Percentiles rank a stretch among this genome's conserved stretches.
phyloP scores from a whole-genome alignment of 148 eudicot species.

The Diospyros lotus region DNA sequence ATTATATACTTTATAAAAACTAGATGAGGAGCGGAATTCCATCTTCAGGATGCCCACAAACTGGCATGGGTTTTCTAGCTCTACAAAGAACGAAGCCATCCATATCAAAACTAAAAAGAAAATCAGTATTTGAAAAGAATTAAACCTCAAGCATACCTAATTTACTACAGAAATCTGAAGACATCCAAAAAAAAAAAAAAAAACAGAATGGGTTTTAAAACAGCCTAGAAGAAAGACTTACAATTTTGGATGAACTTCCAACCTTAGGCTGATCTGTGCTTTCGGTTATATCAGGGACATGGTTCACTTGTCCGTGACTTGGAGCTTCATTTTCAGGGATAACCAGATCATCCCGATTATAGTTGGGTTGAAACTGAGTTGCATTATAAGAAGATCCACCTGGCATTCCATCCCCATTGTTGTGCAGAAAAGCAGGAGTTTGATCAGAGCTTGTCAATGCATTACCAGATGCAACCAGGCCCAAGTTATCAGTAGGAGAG shows the following conservation, averaged over 20 bases:
- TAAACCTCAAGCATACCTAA: background rate
- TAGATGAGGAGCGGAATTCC: no score
- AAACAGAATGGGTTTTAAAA: background rate
- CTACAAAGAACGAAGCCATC: background rate
- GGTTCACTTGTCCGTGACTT: slow-evolving; percentile 29
- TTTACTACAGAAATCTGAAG: background rate
- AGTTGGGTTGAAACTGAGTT: slow-evolving; percentile 26
- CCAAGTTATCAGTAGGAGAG: slow-evolving; percentile 21
- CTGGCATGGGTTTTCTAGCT: background rate
- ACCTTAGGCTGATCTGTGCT: slow-evolving; percentile 25
- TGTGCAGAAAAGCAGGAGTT: slow-evolving; percentile 22
- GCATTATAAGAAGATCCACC: slow-evolving; percentile 28
- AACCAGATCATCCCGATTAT: slow-evolving; percentile 23
- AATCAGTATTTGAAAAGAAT: background rate
- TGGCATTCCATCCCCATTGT: slow-evolving; percentile 17
- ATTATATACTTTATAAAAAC: no score
- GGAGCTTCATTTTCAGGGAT: slow-evolving; percentile 40
- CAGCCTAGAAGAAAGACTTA: slow-evolving; percentile 19
- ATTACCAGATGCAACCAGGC: slow-evolving; percentile 27
- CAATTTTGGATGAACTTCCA: slow-evolving; percentile 35
- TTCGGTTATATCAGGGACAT: slow-evolving; percentile 32
- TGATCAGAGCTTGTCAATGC: slow-evolving; percentile 27
- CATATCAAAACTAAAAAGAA: background rate
- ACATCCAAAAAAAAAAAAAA: background rate
- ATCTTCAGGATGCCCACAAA: no score